phyloP scores from a whole-genome alignment of 495 filamentous ascomycete species.

The Parathielavia hyrcaniae region DNA sequence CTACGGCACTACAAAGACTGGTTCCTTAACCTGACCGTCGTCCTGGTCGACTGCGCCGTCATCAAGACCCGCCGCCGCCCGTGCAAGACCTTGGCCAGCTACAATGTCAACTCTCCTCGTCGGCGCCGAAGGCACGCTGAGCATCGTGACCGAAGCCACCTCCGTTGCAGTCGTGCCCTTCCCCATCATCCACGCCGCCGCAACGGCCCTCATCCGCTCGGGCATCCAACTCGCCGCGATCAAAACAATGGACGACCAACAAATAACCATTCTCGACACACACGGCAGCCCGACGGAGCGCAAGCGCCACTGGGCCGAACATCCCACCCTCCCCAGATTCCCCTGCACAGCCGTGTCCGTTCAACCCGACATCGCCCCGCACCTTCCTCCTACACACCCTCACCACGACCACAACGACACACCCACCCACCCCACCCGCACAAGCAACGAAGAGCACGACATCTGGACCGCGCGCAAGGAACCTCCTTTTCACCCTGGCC shows the following conservation, averaged over 20 bases:
- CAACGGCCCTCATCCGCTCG: constrained; percentile 55
- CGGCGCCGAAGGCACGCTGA: constrained; percentile 88
- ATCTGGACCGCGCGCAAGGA: constrained; percentile 67
- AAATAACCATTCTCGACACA: constrained; percentile 67
- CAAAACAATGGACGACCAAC: constrained; percentile 67
- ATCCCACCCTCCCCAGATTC: constrained; percentile 64
- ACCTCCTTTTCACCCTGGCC: constrained; percentile 54
- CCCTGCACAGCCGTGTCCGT: constrained; percentile 29
- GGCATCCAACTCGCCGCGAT: constrained; percentile 64
- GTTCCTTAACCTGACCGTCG: constrained; percentile 72
- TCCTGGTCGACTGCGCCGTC: constrained; percentile 66
- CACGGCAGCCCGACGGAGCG: constrained; percentile 49
- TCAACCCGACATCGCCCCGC: constrained; percentile 38
- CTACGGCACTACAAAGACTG: constrained; percentile 81
- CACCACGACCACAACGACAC: no score
- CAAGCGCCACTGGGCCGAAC: constrained; percentile 50
- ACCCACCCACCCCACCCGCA: constrained; percentile 53
- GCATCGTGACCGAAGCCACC: constrained; percentile 76
- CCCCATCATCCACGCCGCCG: constrained; percentile 54
- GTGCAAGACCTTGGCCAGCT: constrained; percentile 68
- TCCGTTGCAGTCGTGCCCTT: constrained; percentile 63
- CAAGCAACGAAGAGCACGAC: constrained; percentile 52
- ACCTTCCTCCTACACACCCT: background rate
- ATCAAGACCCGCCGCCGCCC: constrained; percentile 69
- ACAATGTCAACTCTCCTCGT: constrained; percentile 82